These are phyloP conservation scores for Schwanniomyces occidentalis DNA, from an alignment of 805 yeast genomes.

Conservation along the genomic window DNA sequence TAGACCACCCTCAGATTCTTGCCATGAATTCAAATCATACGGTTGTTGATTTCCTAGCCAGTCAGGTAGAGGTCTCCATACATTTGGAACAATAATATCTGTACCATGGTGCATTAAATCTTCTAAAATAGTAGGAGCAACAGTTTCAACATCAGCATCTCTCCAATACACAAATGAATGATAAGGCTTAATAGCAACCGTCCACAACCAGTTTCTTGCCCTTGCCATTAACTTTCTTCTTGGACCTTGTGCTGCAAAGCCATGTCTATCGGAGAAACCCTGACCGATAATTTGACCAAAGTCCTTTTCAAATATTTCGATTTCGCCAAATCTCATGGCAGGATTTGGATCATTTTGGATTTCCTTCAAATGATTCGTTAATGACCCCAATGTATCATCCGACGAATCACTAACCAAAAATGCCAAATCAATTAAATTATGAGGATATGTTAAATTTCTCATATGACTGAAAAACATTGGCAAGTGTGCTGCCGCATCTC, in stretches of 20 bases:
- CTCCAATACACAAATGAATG: constrained; percentile 98
- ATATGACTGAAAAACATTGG: constrained; percentile 87
- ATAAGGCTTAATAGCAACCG: constrained; percentile 84
- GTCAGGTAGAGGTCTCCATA: constrained; percentile 87
- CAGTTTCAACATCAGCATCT: constrained; percentile 95
- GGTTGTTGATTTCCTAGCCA: constrained; percentile 87
- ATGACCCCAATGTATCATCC: constrained; percentile 78
- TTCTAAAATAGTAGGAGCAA: constrained; percentile 80
- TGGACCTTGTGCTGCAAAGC: constrained; percentile 94
- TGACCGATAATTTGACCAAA: constrained; percentile 94
- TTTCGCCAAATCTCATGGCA: constrained; percentile 71
- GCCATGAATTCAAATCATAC: constrained; percentile 84
- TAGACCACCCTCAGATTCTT: constrained; percentile 78
- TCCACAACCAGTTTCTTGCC: constrained; percentile 91
- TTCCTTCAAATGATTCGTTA: constrained; percentile 55
- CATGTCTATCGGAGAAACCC: constrained; percentile 90
- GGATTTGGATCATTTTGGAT: constrained; percentile 68
- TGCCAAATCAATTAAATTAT: constrained; percentile 75
- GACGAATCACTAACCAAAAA: constrained; percentile 88
- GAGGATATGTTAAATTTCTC: constrained; percentile 81
- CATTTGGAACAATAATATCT: constrained; percentile 94
- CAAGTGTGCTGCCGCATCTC: constrained; percentile 89
- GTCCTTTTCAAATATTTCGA: constrained; percentile 87
- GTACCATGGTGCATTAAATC: constrained; percentile 89
- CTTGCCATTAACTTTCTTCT: constrained; percentile 93